These are phyloP conservation scores for Auricularia cornea DNA, from an alignment of 768 basidiomycete genomes.

Conservation along the genomic window DNA sequence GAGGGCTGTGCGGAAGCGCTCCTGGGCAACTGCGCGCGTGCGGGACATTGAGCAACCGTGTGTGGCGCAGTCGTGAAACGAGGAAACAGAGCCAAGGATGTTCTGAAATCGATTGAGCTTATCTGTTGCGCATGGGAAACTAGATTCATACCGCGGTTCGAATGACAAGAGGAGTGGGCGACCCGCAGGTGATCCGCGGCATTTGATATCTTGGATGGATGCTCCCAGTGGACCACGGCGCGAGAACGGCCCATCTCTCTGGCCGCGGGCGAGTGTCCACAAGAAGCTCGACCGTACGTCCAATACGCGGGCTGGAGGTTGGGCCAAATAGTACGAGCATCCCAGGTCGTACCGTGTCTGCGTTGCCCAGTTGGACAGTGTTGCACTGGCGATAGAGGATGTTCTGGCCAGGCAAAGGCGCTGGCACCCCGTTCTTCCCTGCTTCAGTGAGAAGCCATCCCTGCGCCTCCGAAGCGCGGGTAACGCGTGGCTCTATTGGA, in stretches of 20 bases:
- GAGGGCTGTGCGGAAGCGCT: neutral
- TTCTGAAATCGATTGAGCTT: neutral
- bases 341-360: neutral
- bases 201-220: neutral
- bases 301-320: neutral
- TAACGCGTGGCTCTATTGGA: too few species aligned
- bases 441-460: too few species aligned
- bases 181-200: neutral
- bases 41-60: neutral
- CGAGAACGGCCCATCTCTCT: too few species aligned
- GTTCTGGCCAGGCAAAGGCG: too few species aligned
- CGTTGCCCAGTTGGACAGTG: too few species aligned
- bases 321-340: neutral
- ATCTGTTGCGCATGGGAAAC: neutral
- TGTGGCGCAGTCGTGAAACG: neutral
- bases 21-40: neutral
- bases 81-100: neutral
- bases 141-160: neutral
- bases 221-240: too few species aligned
- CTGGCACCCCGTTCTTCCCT: too few species aligned
- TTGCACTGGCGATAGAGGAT: too few species aligned
- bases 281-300: too few species aligned
- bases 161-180: neutral
- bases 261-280: too few species aligned
- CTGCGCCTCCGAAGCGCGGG: too few species aligned